Conservation (phyloP, 352 stramenopile species). For the Globisporangium apiculatum region DNA sequence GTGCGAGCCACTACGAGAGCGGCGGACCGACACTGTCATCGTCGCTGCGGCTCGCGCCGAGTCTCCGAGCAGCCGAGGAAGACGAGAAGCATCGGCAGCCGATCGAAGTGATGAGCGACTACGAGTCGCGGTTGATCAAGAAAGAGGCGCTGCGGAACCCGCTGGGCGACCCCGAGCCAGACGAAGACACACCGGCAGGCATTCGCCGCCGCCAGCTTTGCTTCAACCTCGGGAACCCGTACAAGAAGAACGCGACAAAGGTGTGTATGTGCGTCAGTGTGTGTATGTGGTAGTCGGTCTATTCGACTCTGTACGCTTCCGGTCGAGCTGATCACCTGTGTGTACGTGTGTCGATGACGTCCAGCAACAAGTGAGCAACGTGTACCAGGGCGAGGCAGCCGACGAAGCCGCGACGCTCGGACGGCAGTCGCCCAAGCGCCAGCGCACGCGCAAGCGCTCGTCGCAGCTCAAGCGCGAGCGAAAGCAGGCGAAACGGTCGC, state of each 20-base stretch:
- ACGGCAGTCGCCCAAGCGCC: constrained; percentile 69
- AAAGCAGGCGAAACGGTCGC: constrained; percentile 63
- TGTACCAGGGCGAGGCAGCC: constrained; percentile 79
- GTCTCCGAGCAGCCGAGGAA: constrained; percentile 53
- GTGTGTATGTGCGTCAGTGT: constrained; percentile 18
- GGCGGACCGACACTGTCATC: background rate
- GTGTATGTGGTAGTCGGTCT: background rate
- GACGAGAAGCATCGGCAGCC: constrained; percentile 80
- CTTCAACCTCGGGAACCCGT: constrained; percentile 84
- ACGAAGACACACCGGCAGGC: constrained; percentile 75
- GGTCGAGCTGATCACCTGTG: too few relatives aligned
- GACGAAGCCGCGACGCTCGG: constrained; percentile 77
- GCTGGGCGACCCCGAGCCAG: constrained; percentile 73
- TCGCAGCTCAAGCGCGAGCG: constrained; percentile 77
- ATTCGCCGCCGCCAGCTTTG: constrained; percentile 68
- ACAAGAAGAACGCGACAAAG: constrained; percentile 87
- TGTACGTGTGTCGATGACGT: too few relatives aligned
- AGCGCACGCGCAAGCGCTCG: constrained; percentile 79
- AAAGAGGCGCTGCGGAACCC: constrained; percentile 83
- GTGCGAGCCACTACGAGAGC: constrained; percentile 1
- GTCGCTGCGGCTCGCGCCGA: constrained; percentile 46
- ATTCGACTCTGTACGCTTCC: too few relatives aligned
- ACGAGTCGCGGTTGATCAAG: constrained; percentile 81
- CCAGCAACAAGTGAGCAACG: constrained; percentile 59
- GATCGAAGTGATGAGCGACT: constrained; percentile 87